These are phyloP conservation scores for Cornus kousa DNA, from an alignment of 148 eudicot genomes.

Conservation along the genomic window DNA sequence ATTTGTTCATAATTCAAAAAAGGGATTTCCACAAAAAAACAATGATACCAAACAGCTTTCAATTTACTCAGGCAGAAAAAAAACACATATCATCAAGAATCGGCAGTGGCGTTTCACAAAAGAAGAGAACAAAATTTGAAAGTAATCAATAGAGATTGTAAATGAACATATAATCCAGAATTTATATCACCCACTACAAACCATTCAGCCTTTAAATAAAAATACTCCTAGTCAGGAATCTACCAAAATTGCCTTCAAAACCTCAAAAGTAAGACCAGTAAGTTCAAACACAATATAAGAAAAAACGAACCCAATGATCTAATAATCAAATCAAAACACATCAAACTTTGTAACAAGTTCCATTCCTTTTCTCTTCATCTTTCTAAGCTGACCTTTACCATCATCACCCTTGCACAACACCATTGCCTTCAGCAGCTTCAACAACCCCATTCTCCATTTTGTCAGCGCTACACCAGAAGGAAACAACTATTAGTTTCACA, in stretches of 20 bases:
- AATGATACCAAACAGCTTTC: no score
- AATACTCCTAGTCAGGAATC: constrained; percentile 6
- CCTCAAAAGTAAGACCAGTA: neutral
- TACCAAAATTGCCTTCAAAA: constrained; percentile 21
- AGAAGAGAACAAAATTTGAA: neutral
- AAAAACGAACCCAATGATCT: neutral
- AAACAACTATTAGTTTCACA: constrained; percentile 6
- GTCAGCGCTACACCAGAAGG: constrained; percentile 37
- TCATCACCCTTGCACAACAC: constrained; percentile 30
- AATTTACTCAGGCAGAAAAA: no score
- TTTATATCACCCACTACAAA: constrained; percentile 5
- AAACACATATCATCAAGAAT: neutral
- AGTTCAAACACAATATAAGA: neutral
- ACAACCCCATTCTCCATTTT: constrained; percentile 37
- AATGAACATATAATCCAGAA: neutral
- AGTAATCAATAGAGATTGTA: neutral
- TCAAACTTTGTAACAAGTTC: neutral
- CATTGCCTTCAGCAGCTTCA: constrained; percentile 37
- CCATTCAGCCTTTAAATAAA: neutral
- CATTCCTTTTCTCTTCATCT: neutral
- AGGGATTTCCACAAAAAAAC: no score
- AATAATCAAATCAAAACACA: neutral
- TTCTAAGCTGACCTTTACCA: neutral
- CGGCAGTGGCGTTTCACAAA: neutral
- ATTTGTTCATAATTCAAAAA: no score